Evolutionary conservation across 2,329 filamentous ascomycete genomes (phyloP).

Genomic region (Claviceps sp.): DNA sequence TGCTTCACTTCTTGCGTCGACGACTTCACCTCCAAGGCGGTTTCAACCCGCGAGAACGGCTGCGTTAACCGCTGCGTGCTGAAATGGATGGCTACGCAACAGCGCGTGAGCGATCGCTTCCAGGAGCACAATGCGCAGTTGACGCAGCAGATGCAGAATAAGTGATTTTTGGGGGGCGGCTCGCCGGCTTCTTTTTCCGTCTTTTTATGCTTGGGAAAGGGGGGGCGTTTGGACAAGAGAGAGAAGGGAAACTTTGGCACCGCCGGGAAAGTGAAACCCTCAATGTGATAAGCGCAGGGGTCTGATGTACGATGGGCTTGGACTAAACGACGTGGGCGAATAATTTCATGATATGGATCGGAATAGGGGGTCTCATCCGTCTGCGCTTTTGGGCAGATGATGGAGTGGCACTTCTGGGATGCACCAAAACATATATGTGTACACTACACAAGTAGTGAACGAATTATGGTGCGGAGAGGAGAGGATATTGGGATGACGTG

Average conservation of each 20-base stretch:
- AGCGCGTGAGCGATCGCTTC: constrained; percentile 86
- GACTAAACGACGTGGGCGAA: neutral
- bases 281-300: neutral
- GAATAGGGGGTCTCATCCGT: neutral
- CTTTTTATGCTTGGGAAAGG: neutral
- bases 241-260: neutral
- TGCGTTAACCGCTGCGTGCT: constrained; percentile 92
- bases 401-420: neutral
- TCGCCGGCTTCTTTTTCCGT: neutral
- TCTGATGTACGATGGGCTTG: neutral
- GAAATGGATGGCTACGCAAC: constrained; percentile 87
- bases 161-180: constrained; percentile 16
- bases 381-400: neutral
- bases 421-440: neutral
- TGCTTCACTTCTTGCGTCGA: constrained; percentile 97
- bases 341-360: constrained; percentile 4
- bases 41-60: constrained; percentile 75
- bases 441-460: too few relatives aligned
- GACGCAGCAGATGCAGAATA: constrained; percentile 35
- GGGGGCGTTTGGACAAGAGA: neutral
- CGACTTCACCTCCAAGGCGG: constrained; percentile 95
- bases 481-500: too few relatives aligned
- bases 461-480: too few relatives aligned
- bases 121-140: constrained; percentile 54
- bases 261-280: neutral